These are phyloP conservation scores for Alnus glutinosa DNA, from an alignment of 306 rosid genomes.

Conservation along the genomic window DNA sequence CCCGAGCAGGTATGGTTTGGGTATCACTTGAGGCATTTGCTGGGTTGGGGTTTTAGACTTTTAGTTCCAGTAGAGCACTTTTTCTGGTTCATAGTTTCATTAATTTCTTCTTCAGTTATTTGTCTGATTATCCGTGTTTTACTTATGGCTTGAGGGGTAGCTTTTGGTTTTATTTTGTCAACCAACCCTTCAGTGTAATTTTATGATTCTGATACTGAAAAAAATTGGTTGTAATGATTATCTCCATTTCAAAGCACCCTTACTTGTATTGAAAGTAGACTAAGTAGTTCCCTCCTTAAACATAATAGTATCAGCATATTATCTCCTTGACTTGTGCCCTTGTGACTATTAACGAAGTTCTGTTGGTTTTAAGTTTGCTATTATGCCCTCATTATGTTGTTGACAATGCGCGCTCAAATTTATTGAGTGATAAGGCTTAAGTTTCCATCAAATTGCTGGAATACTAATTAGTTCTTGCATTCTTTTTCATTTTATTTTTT, in stretches of 20 bases:
- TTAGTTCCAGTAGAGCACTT: not conserved
- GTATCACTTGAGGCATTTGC: slow-evolving; percentile 2
- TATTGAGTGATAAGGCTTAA: not conserved
- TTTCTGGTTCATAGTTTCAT: not conserved
- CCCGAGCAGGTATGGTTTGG: slow-evolving; percentile 64
- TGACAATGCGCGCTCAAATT: not conserved
- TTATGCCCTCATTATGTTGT: not conserved
- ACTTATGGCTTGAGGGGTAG: not conserved
- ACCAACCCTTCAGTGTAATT: slow-evolving; percentile 5
- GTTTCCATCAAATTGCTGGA: not conserved
- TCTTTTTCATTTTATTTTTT: slow-evolving; percentile 22
- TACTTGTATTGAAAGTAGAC: not conserved
- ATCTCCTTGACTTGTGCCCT: not conserved
- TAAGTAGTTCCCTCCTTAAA: not conserved
- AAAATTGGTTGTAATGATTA: not conserved
- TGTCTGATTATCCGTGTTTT: not conserved
- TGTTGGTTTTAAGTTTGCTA: not conserved
- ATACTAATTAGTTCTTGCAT: not conserved
- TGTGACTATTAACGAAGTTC: not conserved
- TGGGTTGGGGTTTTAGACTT: not conserved
- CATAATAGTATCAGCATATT: not conserved
- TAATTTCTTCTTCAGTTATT: not conserved
- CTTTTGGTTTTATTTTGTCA: not conserved
- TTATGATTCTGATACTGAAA: not conserved
- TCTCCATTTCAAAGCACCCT: not conserved